Base-by-base conservation (phyloP, 2,329 filamentous ascomycete species). In the Madurella fahalii region DNA sequence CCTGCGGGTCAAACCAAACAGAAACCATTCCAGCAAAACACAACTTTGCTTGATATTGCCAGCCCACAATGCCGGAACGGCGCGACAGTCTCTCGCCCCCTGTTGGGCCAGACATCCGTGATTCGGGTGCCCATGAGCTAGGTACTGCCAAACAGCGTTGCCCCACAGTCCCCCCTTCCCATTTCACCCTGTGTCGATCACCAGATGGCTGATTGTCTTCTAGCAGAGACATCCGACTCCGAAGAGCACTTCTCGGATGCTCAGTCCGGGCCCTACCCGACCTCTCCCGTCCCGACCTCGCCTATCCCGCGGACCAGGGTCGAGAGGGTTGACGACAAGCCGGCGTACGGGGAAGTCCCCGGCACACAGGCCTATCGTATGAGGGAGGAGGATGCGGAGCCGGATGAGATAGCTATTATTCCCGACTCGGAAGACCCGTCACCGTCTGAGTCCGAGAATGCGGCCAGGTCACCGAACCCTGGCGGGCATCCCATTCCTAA, bases 161-260 rank as follows among this genome's bases (percentile, higher is more conserved):
- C 9, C n/a, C n/a, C n/a, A n/a, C n/a, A n/a, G n/a, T n/a, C n/a
- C n/a, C n/a, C n/a, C n/a, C n/a, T 20, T 11, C 16, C 12, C 34
- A n/a, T 32, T 46, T 20, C 40, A 18, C 39, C 42, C 15, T 20
- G 34, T 11, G 16, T 2, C 30, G 30, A 40, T 45, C 30, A 53
- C 40, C 51, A 8, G 53, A 37, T 46, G 40, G 48, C 56, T 62
- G 47, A 61, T 57, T 34, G 9, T 12, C 16, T 18, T 40, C 37
- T 32, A 57, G 69, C 68, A 71, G 79, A 80, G 56, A 75, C 74
- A 31, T 85, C 83, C 47, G 84, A 86, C 58, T 85, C 82, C 30
- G 84, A 87, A 44, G 84, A 87, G 61, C 84, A 87, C 70, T 87
- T 85, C 69, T 86, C 81, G 48, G 84, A 87, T 67, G 84, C 84